Base-by-base conservation (phyloP, 352 stramenopile species). In the Pythium brassicae region DNA sequence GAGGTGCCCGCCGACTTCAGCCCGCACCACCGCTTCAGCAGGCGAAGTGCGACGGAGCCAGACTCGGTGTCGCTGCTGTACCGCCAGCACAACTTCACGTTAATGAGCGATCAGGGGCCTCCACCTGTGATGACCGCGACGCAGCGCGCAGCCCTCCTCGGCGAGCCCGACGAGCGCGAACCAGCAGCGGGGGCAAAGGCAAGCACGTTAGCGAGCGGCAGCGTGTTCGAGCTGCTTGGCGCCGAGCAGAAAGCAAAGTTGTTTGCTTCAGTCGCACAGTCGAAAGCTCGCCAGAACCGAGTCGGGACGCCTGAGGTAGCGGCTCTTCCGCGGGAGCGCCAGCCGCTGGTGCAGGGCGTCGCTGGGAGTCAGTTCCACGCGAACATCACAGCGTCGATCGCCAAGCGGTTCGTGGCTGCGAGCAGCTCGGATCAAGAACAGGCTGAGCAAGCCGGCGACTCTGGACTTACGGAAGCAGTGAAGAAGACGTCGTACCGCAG, bases 381-480 rank as follows among this genome's bases (percentile, higher is more conserved):
- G 22, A 89, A 76, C 40, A 91, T 94, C 40, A 75, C 83, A 47
- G 83, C 83, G 1, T 89, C 82, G 11, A 92, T 95, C 59, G 73
- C 83, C 5, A 93, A 91, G 63, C 72, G 85, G 26, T 95, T 95
- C 29, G 67, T 87, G 10, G 78, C 77, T 0, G 78, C 78, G n/a
- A 68, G 54, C 19, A 61, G 59, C 10, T 44, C 66, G 14, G 55
- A 43, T 12, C 43, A 53, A 17, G 50, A 66, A 9, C 46, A 54
- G 6, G 44, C 42, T 32, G 45, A 52, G 25, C 32, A 44, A 59
- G 32, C 47, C 61, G 3, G 22, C 5, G 8, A 19, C 35, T 14
- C 15, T 27, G 57, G 39, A 22, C 20, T 53, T n/a, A 0, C 23
- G 19, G 6, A 20, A 9, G 10, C 42, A 20, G 54, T 39, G 37